A percentile compares a stretch with the other conserved stretches of the same genome.
Conservation (phyloP, 129 eudicot genomes). For the Solidago caesia region DNA sequence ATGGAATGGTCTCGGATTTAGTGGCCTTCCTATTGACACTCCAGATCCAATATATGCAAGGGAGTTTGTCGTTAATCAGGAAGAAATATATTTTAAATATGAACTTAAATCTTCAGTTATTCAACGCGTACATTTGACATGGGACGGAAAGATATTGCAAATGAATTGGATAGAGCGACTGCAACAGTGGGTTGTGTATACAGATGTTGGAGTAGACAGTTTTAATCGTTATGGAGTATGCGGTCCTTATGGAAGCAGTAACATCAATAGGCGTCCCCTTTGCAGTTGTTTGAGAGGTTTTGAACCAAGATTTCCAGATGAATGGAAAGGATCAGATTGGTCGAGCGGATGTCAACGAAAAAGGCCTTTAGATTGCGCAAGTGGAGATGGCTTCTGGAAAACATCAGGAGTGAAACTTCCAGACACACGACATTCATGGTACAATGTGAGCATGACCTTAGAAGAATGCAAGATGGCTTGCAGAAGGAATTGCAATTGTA, state of each 20-base stretch:
- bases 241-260: constrained; percentile 22
- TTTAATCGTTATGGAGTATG: constrained; percentile 14
- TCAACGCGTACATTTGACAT: background rate
- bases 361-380: constrained; percentile 31
- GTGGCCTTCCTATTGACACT: constrained; percentile 16
- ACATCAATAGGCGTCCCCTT: constrained; percentile 1
- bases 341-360: constrained; percentile 45
- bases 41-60: background rate
- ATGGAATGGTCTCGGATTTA: constrained; percentile 41
- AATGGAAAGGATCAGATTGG: constrained; percentile 52
- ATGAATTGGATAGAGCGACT: constrained; percentile 2
- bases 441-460: constrained; percentile 28
- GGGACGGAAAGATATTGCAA: background rate
- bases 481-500: constrained; percentile 47
- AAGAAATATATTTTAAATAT: constrained; percentile 26
- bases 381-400: constrained; percentile 35
- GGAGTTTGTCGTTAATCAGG: constrained; percentile 24
- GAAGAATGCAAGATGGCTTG: constrained; percentile 44
- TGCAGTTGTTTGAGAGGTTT: constrained; percentile 29
- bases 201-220: background rate
- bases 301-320: constrained; percentile 13
- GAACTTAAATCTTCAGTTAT: constrained; percentile 11
- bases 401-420: constrained; percentile 40
- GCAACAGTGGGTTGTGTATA: constrained; percentile 15
- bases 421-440: constrained; percentile 27